Percentiles rank a stretch among this genome's conserved stretches.
phyloP scores from a whole-genome alignment of 768 basidiomycete species.

The Phylloporus sp. region DNA sequence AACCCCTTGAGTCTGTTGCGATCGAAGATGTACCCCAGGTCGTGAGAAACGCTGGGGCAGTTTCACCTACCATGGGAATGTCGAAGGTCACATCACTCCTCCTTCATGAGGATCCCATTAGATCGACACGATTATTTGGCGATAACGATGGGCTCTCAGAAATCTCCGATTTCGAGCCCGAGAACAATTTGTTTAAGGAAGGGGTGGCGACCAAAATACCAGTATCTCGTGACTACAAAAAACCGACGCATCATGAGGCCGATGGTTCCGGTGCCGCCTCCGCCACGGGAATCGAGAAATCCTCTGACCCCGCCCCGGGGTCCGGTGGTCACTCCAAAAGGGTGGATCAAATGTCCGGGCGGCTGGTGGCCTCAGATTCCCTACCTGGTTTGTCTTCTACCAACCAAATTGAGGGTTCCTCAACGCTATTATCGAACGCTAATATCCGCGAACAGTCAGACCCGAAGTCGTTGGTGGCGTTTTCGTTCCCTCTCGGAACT shows the following conservation, averaged over 20 bases:
- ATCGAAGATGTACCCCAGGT: not conserved
- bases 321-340: not conserved
- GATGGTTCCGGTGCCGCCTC: not conserved
- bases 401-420: slow-evolving; percentile 14
- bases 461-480: not conserved
- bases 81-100: not conserved
- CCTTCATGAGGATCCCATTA: not conserved
- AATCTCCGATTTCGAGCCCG: slow-evolving; percentile 29
- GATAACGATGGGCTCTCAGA: slow-evolving; percentile 30
- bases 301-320: not conserved
- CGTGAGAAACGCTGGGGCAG: not conserved
- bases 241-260: not conserved
- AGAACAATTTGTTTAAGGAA: not conserved
- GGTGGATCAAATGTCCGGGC: not conserved
- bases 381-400: slow-evolving; percentile 11
- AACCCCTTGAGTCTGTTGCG: not conserved
- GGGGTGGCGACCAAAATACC: not conserved
- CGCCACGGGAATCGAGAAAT: not conserved
- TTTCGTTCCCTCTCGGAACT: not conserved
- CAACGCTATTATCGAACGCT: not conserved
- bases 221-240: not conserved
- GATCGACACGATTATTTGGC: slow-evolving; percentile 8
- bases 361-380: not conserved
- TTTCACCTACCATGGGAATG: not conserved
- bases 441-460: not conserved